phyloP scores from a whole-genome alignment of 2,329 filamentous ascomycete species.

The Sporothrix globosa region DNA sequence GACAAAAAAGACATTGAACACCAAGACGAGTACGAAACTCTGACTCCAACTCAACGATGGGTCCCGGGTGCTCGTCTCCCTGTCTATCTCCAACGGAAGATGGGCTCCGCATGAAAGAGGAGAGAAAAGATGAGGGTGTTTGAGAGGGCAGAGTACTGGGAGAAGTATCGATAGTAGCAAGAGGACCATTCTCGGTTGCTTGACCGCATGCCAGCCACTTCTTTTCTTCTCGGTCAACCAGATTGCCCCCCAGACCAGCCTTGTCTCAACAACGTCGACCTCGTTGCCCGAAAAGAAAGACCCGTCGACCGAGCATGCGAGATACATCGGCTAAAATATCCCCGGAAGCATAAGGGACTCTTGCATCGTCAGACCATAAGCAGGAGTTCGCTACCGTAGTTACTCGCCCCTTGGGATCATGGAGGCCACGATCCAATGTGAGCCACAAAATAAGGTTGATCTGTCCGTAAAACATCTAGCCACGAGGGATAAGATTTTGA shows the following conservation, averaged over 20 bases:
- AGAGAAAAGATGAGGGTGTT: slow-evolving; percentile 27
- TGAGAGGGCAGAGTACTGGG: slow-evolving; percentile 2
- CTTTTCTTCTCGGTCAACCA: slow-evolving; percentile 3
- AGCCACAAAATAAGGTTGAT: slow-evolving; percentile 44
- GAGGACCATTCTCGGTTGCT: neutral
- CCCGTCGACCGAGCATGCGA: slow-evolving; percentile 17
- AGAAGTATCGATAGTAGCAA: slow-evolving; percentile 6
- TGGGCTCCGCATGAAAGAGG: slow-evolving; percentile 15
- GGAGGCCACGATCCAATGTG: neutral
- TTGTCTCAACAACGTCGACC: neutral
- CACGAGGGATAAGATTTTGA: slow-evolving; percentile 94
- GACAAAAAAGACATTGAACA: slow-evolving; percentile 34
- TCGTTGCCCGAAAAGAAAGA: neutral
- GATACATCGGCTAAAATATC: slow-evolving; percentile 9
- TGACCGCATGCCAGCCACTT: neutral
- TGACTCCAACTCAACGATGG: slow-evolving; percentile 93
- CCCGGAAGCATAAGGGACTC: neutral
- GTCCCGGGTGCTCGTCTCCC: slow-evolving; percentile 59
- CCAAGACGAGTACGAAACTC: slow-evolving; percentile 86
- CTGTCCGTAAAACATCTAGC: slow-evolving; percentile 80
- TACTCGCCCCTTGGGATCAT: neutral
- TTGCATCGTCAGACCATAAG: neutral
- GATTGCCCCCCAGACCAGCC: slow-evolving; percentile 11
- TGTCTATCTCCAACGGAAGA: neutral
- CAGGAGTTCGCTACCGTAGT: slow-evolving; percentile 6